Evolutionary conservation across 2,329 filamentous ascomycete genomes (phyloP).

Genomic region (Alternaria hordeiaustralica): DNA sequence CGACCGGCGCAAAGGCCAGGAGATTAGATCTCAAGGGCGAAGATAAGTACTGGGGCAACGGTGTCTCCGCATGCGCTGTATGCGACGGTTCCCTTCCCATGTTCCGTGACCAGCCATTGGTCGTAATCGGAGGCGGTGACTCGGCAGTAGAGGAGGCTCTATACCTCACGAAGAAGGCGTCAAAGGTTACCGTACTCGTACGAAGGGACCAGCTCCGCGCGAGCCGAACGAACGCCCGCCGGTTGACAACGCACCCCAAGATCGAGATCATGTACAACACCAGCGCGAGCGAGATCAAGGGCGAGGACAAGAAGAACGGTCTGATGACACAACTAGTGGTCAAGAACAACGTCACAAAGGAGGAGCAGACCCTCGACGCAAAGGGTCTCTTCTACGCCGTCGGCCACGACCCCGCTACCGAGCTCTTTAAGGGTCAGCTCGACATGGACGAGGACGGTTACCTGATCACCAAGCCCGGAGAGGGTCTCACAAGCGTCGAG

Average conservation of each 20-base stretch:
- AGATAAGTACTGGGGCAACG: constrained; percentile 96
- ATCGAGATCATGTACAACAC: constrained; percentile 88
- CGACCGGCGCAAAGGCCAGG: constrained; percentile 90
- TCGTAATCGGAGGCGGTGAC: constrained; percentile 96
- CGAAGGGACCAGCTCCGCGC: constrained; percentile 85
- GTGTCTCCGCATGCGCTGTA: constrained; percentile 94
- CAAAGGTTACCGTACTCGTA: constrained; percentile 92
- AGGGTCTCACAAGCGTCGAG: constrained; percentile 83
- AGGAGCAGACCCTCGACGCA: constrained; percentile 83
- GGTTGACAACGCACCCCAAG: constrained; percentile 83
- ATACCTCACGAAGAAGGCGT: constrained; percentile 97
- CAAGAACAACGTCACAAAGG: constrained; percentile 77
- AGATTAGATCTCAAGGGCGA: constrained; percentile 85
- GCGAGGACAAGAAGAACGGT: constrained; percentile 74
- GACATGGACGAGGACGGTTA: constrained; percentile 91
- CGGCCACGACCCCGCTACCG: constrained; percentile 91
- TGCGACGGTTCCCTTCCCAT: constrained; percentile 97
- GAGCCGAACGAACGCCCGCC: constrained; percentile 88
- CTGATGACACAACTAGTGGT: constrained; percentile 89
- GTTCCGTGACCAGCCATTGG: constrained; percentile 93
- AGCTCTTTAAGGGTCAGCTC: constrained; percentile 88
- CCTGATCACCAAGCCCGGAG: constrained; percentile 86
- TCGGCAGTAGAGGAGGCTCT: constrained; percentile 96
- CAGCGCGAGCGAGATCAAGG: constrained; percentile 81
- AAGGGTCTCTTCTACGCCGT: constrained; percentile 97